Base-by-base conservation (phyloP, 2,329 filamentous ascomycete genomes). In the Aureobasidium sp. region DNA sequence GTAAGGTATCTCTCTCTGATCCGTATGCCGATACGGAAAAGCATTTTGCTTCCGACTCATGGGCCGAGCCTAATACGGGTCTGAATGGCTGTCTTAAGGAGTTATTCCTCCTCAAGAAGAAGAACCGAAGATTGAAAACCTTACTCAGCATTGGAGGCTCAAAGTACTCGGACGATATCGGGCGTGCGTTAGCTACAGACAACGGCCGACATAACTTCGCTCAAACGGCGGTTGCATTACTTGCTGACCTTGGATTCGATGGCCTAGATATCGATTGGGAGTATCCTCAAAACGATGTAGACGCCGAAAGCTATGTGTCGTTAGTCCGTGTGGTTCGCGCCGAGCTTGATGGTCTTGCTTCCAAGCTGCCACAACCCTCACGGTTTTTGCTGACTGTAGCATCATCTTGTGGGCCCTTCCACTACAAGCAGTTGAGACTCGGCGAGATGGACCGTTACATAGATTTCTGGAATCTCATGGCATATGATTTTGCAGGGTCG, bases 61-160 rank as follows among this genome's bases (percentile, higher is more conserved):
- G 83, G 79, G 79, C 79, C 62, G 81, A 85, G 52, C 67, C 76
- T 66, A 90, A 89, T 52, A 83, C 77, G 62, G 91, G 93, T 69
- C 83, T 86, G 54, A 91, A 91, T 68, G 91, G 91, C 42, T 87
- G 85, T 69, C 73, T 91, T 65, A 91, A 91, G 75, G 88, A 93
- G 70, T 77, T 95, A 1, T 89, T 82, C 71, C 74, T 90, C 1
- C 79, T 89, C 58, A 95, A 95, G 79, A 86, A 91, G 75, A 76
- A 80, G 66, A 84, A 95, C 71, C 84, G 90, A 27, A 84, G 88
- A 57, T 74, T 95, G 62, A 95, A 95, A 74, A 81, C 88, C 3
- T 81, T 97, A 13, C 82, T 97, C 4, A 91, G 88, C 59, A 90
- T 95, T 63, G 90, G 91, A 41, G 90, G 91, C n/a, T 94, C 86